Evolutionary conservation across 2,329 filamentous ascomycete genomes (phyloP), one percentile per base, ranked within the genome.

Genomic region (Basipetospora sp.): DNA sequence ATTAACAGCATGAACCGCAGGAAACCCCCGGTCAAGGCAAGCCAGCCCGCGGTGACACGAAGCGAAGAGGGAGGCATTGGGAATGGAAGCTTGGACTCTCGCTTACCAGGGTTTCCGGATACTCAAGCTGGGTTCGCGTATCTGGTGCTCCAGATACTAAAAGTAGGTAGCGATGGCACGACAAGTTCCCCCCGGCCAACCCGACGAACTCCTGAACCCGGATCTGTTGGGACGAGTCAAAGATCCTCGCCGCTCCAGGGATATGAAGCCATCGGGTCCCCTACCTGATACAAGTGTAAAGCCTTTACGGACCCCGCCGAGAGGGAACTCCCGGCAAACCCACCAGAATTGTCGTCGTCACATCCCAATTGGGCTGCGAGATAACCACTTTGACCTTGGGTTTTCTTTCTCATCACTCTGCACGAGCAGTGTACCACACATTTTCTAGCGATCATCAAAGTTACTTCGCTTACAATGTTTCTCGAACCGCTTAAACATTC

Each of bases 261-360:
- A 29, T 30, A 20, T 30, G 28, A 15, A 27, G 35, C 13, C 27
- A n/a, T 15, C 27, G 14, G 13, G 8, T 17, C 13, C 13, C 14
- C 20, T n/a, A 39, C 31, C 36, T 39, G 30, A 34, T 22, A 33
- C 30, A 39, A 31, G 14, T 34, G 30, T 33, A 33, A 39, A 39
- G 30, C 30, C 22, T 26, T 26, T 25, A 16, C 33, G 8, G 18
- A 22, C 14, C 26, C 19, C 22, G 10, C 22, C 22, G 22, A 20
- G 33, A 11, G 26, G 33, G 20, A 2, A 13, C 16, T 35, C 31
- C 15, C 31, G 14, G 9, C 9, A 11, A 17, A 4, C 9, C 9
- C 15, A 17, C 31, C 14, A 32, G 14, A 18, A 32, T 20, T 20
- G n/a, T 34, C 18, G 9, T 19, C n/a, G 13, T n/a, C 14, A 20